These are phyloP conservation scores for Ciborinia camelliae DNA, from an alignment of 2,329 filamentous ascomycete genomes.

Conservation along the genomic window DNA sequence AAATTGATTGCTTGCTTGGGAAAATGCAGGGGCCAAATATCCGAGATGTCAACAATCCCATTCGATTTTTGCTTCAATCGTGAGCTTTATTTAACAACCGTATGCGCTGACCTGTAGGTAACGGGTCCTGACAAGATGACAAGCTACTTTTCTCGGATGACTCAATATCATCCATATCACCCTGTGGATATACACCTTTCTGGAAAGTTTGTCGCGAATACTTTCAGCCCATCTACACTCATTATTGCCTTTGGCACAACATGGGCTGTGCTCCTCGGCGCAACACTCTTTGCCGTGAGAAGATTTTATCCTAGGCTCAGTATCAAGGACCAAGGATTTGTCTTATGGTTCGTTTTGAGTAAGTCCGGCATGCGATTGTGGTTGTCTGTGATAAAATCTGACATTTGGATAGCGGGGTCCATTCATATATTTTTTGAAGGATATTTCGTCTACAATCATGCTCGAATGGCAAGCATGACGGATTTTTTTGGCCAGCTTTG, in stretches of 20 bases:
- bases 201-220: conserved; percentile 29
- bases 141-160: conserved; percentile 11
- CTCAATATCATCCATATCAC: conserved; percentile 31
- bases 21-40: conserved; percentile 12
- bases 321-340: conserved; percentile 26
- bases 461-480: conserved; percentile 41
- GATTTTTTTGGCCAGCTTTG: conserved; percentile 52
- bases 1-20: neutral
- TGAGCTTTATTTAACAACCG: too few relatives aligned
- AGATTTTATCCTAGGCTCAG: conserved; percentile 28
- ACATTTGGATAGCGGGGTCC: conserved; percentile 36
- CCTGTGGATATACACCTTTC: conserved; percentile 29
- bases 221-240: conserved; percentile 26
- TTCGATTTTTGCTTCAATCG: conserved; percentile 1
- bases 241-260: conserved; percentile 28
- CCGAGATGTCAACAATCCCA: conserved; percentile 8
- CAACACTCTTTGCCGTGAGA: conserved; percentile 22
- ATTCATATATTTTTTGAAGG: conserved; percentile 39
- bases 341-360: conserved; percentile 37
- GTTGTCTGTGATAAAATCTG: conserved; percentile 32
- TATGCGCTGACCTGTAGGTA: too few relatives aligned
- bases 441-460: conserved; percentile 49
- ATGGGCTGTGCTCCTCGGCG: conserved; percentile 26
- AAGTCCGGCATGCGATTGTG: conserved; percentile 43
- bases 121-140: conserved; percentile 1